These are phyloP conservation scores for Parathielavia hyrcaniae DNA, from an alignment of 495 filamentous ascomycete species.

Conservation along the genomic window DNA sequence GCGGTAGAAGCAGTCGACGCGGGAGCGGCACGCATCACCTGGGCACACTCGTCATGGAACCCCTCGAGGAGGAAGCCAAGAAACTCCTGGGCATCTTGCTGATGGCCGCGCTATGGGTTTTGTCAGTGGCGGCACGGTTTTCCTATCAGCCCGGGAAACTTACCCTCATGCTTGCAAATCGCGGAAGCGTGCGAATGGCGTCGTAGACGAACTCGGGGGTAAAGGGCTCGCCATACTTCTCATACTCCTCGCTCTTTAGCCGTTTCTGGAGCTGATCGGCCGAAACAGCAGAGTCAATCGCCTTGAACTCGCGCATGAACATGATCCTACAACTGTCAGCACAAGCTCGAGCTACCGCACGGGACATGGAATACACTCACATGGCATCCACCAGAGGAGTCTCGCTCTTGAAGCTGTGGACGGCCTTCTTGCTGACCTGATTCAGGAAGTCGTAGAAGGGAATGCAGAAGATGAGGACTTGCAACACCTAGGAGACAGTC, in stretches of 20 bases:
- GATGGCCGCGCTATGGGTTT: constrained; percentile 67
- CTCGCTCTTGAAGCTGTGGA: constrained; percentile 89
- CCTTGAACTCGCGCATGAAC: constrained; percentile 89
- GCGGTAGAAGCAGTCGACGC: constrained; percentile 40
- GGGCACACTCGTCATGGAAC: constrained; percentile 84
- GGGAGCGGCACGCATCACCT: constrained; percentile 56
- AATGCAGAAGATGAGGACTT: constrained; percentile 85
- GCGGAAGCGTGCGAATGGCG: constrained; percentile 74
- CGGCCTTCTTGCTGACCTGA: constrained; percentile 71
- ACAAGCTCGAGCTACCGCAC: not conserved
- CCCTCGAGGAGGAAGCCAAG: constrained; percentile 88
- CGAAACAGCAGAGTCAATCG: constrained; percentile 71
- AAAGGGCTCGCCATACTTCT: constrained; percentile 86
- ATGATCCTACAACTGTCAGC: constrained; percentile 59
- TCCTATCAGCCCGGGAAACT: constrained; percentile 15
- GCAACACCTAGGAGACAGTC: constrained; percentile 59
- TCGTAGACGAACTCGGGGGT: constrained; percentile 95
- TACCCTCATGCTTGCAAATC: constrained; percentile 88
- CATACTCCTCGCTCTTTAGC: constrained; percentile 74
- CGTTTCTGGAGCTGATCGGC: constrained; percentile 65
- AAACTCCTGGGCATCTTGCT: constrained; percentile 98
- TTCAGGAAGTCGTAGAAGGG: constrained; percentile 95
- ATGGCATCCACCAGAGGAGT: constrained; percentile 91
- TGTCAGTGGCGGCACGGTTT: not conserved
- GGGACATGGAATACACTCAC: constrained; percentile 46